Conservation (phyloP, 768 basidiomycete genomes). For the Phlebiopsis gigantea region DNA sequence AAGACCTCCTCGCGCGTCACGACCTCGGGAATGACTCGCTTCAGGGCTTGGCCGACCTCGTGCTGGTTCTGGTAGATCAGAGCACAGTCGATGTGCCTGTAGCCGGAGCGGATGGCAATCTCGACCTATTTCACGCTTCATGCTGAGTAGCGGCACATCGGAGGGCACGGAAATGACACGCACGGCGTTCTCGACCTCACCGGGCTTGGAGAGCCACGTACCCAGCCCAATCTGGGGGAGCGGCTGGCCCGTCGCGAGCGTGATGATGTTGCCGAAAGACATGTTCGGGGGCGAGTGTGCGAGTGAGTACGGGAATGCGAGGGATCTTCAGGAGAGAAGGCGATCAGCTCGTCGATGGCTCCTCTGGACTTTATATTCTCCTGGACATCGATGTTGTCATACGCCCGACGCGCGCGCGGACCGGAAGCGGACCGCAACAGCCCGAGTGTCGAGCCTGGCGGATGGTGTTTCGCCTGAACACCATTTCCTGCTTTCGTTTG, state of each 20-base stretch:
- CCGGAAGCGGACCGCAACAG: slow-evolving; percentile 7
- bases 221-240: slow-evolving; percentile 81
- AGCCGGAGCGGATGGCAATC: slow-evolving; percentile 67
- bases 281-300: slow-evolving; percentile 21
- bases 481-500: too few relatives aligned
- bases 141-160: slow-evolving; percentile 11
- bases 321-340: not conserved
- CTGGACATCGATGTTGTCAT: not conserved
- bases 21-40: slow-evolving; percentile 71
- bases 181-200: slow-evolving; percentile 73
- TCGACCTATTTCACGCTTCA: slow-evolving; percentile 74
- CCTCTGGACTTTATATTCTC: not conserved
- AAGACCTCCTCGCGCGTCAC: slow-evolving; percentile 79
- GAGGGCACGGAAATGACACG: slow-evolving; percentile 14
- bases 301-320: not conserved
- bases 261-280: slow-evolving; percentile 35
- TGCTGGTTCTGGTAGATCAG: slow-evolving; percentile 77
- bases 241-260: slow-evolving; percentile 41
- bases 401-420: not conserved
- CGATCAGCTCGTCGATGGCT: not conserved
- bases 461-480: too few relatives aligned
- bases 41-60: slow-evolving; percentile 69
- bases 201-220: slow-evolving; percentile 72
- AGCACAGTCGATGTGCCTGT: slow-evolving; percentile 83
- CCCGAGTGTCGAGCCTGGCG: not conserved